These are phyloP conservation scores for Fusarium longipes DNA, from an alignment of 2,329 filamentous ascomycete species.

Conservation along the genomic window DNA sequence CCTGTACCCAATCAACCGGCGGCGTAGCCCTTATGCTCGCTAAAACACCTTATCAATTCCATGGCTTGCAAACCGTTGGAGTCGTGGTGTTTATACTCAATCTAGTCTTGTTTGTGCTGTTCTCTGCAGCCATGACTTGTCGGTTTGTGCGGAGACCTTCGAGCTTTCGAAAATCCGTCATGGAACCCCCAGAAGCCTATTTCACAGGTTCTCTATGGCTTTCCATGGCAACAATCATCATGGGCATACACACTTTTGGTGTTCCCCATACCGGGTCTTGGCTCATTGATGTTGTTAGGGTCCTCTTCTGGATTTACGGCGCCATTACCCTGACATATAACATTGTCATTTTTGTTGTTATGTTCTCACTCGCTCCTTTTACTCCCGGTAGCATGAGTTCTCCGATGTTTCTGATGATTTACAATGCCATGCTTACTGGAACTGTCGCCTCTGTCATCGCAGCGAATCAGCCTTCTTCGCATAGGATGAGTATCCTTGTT, in stretches of 20 bases:
- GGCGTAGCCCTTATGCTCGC: conserved; percentile 12
- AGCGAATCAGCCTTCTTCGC: background rate
- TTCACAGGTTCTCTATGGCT: background rate
- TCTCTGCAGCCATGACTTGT: background rate
- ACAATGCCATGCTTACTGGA: background rate
- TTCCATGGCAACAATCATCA: conserved; percentile 4
- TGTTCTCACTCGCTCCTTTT: background rate
- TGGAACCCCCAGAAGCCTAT: conserved; percentile 2
- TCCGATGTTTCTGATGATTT: conserved; percentile 17
- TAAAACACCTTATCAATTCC: background rate
- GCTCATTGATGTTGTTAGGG: background rate
- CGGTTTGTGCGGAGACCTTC: background rate
- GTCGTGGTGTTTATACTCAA: conserved; percentile 1
- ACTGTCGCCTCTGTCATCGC: conserved; percentile 3
- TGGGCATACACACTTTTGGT: conserved; percentile 15
- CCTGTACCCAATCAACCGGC: conserved; percentile 6
- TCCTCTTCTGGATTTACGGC: background rate
- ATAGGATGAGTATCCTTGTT: background rate
- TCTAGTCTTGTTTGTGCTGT: background rate
- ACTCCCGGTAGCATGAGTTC: conserved; percentile 7
- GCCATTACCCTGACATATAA: conserved; percentile 1
- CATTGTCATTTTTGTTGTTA: background rate
- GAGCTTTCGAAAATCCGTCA: background rate
- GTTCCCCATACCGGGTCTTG: conserved; percentile 1
- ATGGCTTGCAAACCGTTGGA: background rate